Evolutionary conservation across 2,329 filamentous ascomycete genomes (phyloP).

Genomic region (Fusarium tricinctum): DNA sequence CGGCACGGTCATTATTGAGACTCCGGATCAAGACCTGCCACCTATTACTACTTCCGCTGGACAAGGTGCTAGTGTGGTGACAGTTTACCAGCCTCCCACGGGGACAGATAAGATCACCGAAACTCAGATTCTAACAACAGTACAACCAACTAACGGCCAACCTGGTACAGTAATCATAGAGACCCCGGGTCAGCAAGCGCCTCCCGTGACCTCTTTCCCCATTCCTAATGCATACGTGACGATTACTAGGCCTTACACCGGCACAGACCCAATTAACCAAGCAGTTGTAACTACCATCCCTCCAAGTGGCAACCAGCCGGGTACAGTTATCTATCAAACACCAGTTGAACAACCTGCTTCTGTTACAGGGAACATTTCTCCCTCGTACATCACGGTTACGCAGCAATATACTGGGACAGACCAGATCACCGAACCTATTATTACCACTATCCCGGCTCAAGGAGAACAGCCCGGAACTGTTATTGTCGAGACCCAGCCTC

Average conservation of each 20-base stretch:
- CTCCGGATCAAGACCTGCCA: slow-evolving; percentile 23
- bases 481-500: slow-evolving; percentile 28
- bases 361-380: neutral
- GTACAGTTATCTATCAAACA: slow-evolving; percentile 30
- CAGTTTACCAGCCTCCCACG: slow-evolving; percentile 30
- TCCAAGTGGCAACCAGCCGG: slow-evolving; percentile 26
- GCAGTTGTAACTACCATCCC: slow-evolving; percentile 20
- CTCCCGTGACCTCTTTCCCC: slow-evolving; percentile 22
- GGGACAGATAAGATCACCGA: slow-evolving; percentile 27
- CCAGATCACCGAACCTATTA: slow-evolving; percentile 11
- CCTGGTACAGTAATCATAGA: slow-evolving; percentile 38
- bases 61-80: slow-evolving; percentile 25
- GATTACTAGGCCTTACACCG: slow-evolving; percentile 27
- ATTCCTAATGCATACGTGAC: slow-evolving; percentile 23
- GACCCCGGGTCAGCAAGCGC: slow-evolving; percentile 30
- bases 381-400: slow-evolving; percentile 29
- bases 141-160: slow-evolving; percentile 15
- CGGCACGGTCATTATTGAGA: slow-evolving; percentile 37
- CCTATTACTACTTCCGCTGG: slow-evolving; percentile 25
- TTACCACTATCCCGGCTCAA: slow-evolving; percentile 19
- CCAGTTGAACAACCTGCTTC: slow-evolving; percentile 3
- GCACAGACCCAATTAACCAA: slow-evolving; percentile 14
- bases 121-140: slow-evolving; percentile 25
- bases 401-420: slow-evolving; percentile 15
- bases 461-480: slow-evolving; percentile 29